These are phyloP conservation scores for Cercospora beticola DNA, from an alignment of 2,329 filamentous ascomycete genomes.

Conservation along the genomic window DNA sequence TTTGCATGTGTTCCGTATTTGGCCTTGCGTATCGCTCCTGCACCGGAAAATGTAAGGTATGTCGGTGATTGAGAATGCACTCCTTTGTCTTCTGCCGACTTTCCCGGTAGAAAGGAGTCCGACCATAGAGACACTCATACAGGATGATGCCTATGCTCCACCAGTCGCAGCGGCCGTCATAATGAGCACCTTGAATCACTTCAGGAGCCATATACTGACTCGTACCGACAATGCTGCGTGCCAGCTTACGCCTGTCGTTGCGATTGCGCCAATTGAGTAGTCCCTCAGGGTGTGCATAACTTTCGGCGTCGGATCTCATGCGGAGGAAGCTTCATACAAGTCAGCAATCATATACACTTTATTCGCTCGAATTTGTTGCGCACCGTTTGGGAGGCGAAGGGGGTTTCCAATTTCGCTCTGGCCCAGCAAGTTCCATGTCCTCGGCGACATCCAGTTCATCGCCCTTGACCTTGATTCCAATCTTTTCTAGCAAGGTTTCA, in stretches of 20 bases:
- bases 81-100: conserved; percentile 80
- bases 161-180: conserved; percentile 94
- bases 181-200: conserved; percentile 75
- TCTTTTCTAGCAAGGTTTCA: conserved; percentile 72
- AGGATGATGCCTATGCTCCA: conserved; percentile 95
- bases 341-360: conserved; percentile 14
- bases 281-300: conserved; percentile 34
- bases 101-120: conserved; percentile 83
- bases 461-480: conserved; percentile 71
- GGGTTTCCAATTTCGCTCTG: conserved; percentile 2
- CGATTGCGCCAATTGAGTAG: conserved; percentile 47
- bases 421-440: conserved; percentile 13
- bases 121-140: conserved; percentile 90
- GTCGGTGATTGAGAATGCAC: conserved; percentile 74
- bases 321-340: background rate
- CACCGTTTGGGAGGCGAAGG: conserved; percentile 2
- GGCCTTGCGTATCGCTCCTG: conserved; percentile 54
- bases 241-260: conserved; percentile 64
- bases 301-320: conserved; percentile 23
- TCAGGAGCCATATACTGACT: conserved; percentile 99
- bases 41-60: conserved; percentile 68
- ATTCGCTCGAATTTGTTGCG: conserved; percentile 22
- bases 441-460: conserved; percentile 69
- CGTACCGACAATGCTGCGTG: conserved; percentile 86
- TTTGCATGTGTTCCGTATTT: conserved; percentile 43